A percentile compares a stretch with the other conserved stretches of the same genome.
phyloP scores from a whole-genome alignment of 2,329 filamentous ascomycete species.

The Lasiodiplodia sp. region DNA sequence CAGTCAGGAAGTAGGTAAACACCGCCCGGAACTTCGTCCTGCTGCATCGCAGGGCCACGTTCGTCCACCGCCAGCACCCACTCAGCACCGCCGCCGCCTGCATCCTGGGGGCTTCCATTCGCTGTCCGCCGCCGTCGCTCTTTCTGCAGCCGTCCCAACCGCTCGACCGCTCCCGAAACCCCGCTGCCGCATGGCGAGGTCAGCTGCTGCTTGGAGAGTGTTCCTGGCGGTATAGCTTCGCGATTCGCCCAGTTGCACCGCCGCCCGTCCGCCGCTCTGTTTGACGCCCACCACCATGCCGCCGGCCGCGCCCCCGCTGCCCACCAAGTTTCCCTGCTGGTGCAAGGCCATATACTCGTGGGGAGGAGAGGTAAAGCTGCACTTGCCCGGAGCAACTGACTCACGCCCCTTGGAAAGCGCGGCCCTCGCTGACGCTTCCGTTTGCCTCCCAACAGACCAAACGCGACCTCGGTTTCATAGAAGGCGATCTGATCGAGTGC shows the following conservation, averaged over 20 bases:
- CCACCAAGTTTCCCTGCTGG: conserved; percentile 87
- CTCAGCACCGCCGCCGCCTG: conserved; percentile 10
- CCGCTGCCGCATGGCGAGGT: conserved; percentile 19
- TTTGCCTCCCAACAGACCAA: conserved; percentile 65
- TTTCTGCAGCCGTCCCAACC: background rate
- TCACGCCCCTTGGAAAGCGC: conserved; percentile 27
- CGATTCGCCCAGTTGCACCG: background rate
- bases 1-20: conserved; percentile 29
- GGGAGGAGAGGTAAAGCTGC: conserved; percentile 72
- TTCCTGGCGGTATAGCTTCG: conserved; percentile 21
- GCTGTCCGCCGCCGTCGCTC: conserved; percentile 17
- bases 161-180: background rate
- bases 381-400: background rate
- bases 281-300: conserved; percentile 48
- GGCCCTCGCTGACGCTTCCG: conserved; percentile 33
- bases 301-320: conserved; percentile 61
- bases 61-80: background rate
- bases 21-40: conserved; percentile 19
- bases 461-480: conserved; percentile 93
- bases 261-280: conserved; percentile 1
- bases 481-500: conserved; percentile 97
- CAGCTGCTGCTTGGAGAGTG: conserved; percentile 3
- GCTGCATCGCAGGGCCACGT: conserved; percentile 19
- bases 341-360: conserved; percentile 90
- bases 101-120: conserved; percentile 15